Evolutionary conservation across 176 grass and related monocot genomes (phyloP).

Genomic region (Guadua angustifolia): DNA sequence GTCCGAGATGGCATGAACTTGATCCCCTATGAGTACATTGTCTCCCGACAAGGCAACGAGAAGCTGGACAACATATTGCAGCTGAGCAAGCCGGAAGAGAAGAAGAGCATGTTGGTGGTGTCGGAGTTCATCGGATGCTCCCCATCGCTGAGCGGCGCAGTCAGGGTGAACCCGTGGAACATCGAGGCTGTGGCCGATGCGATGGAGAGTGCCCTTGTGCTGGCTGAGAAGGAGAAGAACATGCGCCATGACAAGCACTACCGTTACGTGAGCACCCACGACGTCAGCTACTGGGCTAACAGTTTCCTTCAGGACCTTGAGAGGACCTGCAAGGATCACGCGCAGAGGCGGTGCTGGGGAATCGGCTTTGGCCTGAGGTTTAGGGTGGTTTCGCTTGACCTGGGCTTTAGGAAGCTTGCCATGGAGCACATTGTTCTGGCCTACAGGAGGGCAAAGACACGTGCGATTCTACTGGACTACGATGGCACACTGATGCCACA

Average conservation of each 20-base stretch:
- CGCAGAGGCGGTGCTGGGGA: constrained; percentile 65
- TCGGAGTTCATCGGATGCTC: constrained; percentile 96
- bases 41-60: constrained; percentile 73
- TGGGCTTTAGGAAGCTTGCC: constrained; percentile 80
- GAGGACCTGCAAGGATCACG: constrained; percentile 73
- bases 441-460: constrained; percentile 63
- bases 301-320: constrained; percentile 81
- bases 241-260: constrained; percentile 88
- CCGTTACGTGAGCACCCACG: constrained; percentile 78
- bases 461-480: constrained; percentile 80
- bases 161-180: constrained; percentile 96
- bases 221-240: constrained; percentile 77
- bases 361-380: constrained; percentile 84
- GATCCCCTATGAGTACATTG: constrained; percentile 91
- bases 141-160: constrained; percentile 76
- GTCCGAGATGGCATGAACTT: constrained; percentile 96
- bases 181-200: constrained; percentile 85
- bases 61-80: constrained; percentile 59
- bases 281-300: constrained; percentile 79
- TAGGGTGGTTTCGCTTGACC: constrained; percentile 82
- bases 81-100: constrained; percentile 48
- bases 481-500: constrained; percentile 95
- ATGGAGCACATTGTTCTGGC: constrained; percentile 84
- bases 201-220: constrained; percentile 70
- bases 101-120: constrained; percentile 90